Percentiles rank a stretch among this genome's conserved stretches.
Evolutionary conservation across 768 basidiomycete genomes (phyloP).

Genomic region (Russula olivacea): DNA sequence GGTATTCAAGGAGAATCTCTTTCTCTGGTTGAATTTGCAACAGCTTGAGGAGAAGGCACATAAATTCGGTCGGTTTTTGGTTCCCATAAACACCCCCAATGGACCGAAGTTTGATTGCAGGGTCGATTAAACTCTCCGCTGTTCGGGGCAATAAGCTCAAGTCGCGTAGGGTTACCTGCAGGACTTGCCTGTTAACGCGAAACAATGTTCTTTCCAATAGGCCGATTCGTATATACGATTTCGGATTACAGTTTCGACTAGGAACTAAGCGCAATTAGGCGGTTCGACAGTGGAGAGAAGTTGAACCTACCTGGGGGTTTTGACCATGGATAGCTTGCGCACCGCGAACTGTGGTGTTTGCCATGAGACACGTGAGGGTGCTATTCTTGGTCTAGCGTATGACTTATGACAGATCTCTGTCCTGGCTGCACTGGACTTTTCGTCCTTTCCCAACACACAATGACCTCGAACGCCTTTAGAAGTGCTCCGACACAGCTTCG

Average conservation of each 20-base stretch:
- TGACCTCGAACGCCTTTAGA: neutral
- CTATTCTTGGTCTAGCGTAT: too few relatives aligned
- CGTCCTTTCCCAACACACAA: neutral
- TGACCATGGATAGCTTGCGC: conserved; percentile 91
- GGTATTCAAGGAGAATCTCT: conserved; percentile 92
- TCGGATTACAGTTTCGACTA: conserved; percentile 95
- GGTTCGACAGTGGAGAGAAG: conserved; percentile 11
- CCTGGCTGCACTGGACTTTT: neutral
- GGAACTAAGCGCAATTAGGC: conserved; percentile 48
- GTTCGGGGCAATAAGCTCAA: conserved; percentile 1
- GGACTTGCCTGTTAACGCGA: conserved; percentile 80
- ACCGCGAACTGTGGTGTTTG: conserved; percentile 86
- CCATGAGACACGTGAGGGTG: conserved; percentile 45
- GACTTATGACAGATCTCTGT: too few relatives aligned
- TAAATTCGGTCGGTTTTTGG: conserved; percentile 89
- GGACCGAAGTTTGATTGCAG: conserved; percentile 70
- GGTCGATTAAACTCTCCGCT: conserved; percentile 94
- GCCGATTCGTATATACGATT: conserved; percentile 91
- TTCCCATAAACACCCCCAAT: conserved; percentile 96
- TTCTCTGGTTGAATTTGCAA: conserved; percentile 97
- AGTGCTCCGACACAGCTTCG: neutral
- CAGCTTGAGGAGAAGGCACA: conserved; percentile 88
- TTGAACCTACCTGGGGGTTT: conserved; percentile 79
- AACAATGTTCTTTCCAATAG: conserved; percentile 99
- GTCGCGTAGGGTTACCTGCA: neutral